Base-by-base conservation (phyloP, 23 red algal species). In the Gracilaria gracilis region DNA sequence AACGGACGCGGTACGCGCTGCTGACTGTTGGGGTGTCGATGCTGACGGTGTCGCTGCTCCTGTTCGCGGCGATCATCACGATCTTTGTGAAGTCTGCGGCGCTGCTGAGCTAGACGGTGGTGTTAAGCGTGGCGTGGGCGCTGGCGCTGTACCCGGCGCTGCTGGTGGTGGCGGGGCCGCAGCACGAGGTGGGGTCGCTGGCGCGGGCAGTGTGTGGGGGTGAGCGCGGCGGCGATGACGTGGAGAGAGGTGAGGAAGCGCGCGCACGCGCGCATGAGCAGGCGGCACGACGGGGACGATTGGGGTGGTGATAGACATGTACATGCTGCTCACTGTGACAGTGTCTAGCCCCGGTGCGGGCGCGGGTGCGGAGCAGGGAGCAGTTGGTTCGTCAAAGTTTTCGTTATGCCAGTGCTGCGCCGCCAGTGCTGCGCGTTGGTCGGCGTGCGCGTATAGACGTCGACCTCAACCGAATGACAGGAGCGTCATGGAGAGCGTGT, bases 51-150 rank as follows among this genome's bases (percentile, higher is more conserved):
- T 59, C 47, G 4, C 51, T 79, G n/a, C 55, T 96, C 50, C 81
- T 96, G 24, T 92, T 90, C 27, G 47, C 75, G 39, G 86, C 88
- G n/a, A 85, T 81, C 19, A 91, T 96, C 51, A 64, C 90, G 31
- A 92, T 96, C 79, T 96, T 96, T 61, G 33, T 55, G 29, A 91
- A 91, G 36, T 96, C 92, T 83, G 94, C 75, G 23, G 72, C 47
- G 11, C 55, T 96, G 73, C 47, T 96, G 62, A 49, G 85, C 4
- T 53, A n/a, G 12, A 91, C 86, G 33, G 57, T 91, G 35, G 61
- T 61, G 19, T 38, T 90, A 28, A 87, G 88, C 46, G 69, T 91
- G 8, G 16, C 91, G 38, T 96, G 94, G 94, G 91, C 94, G 35
- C 81, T 93, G 58, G 66, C 82, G 35, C 61, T 91, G 58, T 82